Conservation (phyloP, 139 green algal genomes). For the Zygnema circumcarinatum region DNA sequence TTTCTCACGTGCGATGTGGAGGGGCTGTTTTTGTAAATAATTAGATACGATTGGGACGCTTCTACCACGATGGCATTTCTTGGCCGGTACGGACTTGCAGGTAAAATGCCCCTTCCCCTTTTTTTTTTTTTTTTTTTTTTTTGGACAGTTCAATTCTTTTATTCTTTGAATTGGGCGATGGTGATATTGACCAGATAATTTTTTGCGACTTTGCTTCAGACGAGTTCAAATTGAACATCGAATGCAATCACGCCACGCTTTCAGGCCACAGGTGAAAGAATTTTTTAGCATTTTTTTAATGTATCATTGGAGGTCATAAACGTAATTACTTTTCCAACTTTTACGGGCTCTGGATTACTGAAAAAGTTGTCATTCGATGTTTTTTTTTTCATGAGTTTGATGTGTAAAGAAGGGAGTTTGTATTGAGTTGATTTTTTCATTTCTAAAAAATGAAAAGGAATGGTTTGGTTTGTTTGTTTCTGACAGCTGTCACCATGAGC, state of each 20-base stretch:
- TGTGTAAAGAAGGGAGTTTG: too few species aligned
- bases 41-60: constrained; percentile 71
- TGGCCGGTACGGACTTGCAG: constrained; percentile 63
- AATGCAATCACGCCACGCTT: constrained; percentile 86
- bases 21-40: too few species aligned
- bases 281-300: neutral
- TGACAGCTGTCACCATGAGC: constrained; percentile 60
- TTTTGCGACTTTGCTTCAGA: too few species aligned
- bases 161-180: neutral
- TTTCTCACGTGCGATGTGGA: too few species aligned
- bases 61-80: constrained; percentile 75
- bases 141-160: neutral
- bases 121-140: neutral
- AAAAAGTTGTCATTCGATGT: too few species aligned
- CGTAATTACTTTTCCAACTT: too few species aligned
- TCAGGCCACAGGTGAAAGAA: constrained; percentile 59
- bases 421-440: too few species aligned
- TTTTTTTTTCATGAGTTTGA: too few species aligned
- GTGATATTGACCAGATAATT: neutral
- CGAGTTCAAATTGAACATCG: constrained; percentile 80
- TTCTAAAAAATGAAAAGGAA: too few species aligned
- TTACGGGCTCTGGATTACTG: too few species aligned
- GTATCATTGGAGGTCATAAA: too few species aligned
- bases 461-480: too few species aligned
- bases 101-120: constrained; percentile 3